phyloP scores from a whole-genome alignment of 495 filamentous ascomycete species.

The Pyrenula aspistea region DNA sequence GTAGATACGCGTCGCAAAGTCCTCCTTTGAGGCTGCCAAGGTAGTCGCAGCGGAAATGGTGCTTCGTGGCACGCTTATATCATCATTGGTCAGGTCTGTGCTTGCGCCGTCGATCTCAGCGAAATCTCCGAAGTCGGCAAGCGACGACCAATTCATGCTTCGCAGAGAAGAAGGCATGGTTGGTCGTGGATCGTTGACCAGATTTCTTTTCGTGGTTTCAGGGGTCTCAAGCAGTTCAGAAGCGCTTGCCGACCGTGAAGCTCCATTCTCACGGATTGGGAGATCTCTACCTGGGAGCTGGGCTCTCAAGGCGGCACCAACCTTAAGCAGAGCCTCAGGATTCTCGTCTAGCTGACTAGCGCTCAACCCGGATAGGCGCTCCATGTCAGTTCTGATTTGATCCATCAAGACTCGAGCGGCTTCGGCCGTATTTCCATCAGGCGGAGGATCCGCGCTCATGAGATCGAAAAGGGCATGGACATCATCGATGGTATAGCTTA shows the following conservation, averaged over 20 bases:
- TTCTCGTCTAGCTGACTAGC: neutral
- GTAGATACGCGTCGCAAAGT: slow-evolving; percentile 45
- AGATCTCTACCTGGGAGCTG: neutral
- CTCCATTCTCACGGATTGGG: neutral
- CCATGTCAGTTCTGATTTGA: slow-evolving; percentile 1
- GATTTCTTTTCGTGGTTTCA: slow-evolving; percentile 19
- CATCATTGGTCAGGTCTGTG: slow-evolving; percentile 29
- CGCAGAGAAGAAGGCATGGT: slow-evolving; percentile 30
- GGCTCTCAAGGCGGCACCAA: neutral
- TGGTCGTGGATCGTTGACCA: slow-evolving; percentile 33
- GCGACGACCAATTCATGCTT: slow-evolving; percentile 30
- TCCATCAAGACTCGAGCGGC: neutral
- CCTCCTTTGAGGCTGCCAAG: slow-evolving; percentile 42
- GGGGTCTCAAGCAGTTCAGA: neutral
- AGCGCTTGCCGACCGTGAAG: neutral
- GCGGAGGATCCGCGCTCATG: neutral
- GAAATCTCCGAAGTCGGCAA: slow-evolving; percentile 33
- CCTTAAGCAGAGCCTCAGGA: neutral
- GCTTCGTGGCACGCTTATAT: slow-evolving; percentile 38
- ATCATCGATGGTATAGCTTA: neutral
- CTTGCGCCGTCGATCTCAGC: slow-evolving; percentile 20
- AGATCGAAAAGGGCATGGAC: neutral
- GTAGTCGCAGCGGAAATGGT: slow-evolving; percentile 41
- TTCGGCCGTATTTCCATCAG: neutral
- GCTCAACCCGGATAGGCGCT: neutral